Evolutionary conservation across 257 asterid genomes (phyloP), one percentile per base, ranked within the genome.

Genomic region (Rhazya stricta): DNA sequence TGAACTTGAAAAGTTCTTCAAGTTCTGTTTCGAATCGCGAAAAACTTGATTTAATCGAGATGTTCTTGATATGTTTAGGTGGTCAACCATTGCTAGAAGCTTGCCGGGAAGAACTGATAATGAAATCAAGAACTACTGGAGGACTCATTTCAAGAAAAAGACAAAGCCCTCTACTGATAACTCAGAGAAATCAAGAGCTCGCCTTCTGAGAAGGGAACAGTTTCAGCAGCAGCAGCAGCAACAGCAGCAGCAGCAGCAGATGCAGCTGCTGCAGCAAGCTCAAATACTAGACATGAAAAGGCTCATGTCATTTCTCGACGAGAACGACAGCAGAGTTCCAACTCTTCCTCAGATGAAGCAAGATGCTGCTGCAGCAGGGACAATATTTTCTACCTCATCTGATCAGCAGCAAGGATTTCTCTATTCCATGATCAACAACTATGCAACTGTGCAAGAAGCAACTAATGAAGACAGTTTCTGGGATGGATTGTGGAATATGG

Each of bases 61-160:
- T 48, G 1, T 36, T n/a, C 75, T 67, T 37, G 68, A 46, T 29
- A 3, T 50, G 39, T 29, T 23, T 21, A 90, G 96, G 79, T 90
- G 96, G 96, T 90, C 96, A 8, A 87, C 92, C 0, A 90, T 90
- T 77, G 96, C 96, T 5, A 82, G 94, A 78, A 88, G 91, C 78
- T 43, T 90, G n/a, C 94, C 93, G 0, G 96, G 96, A 39, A 82
- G 96, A 74, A 90, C 96, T 0, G 94, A 90, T 62, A 90, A 90
- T 36, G 94, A 90, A 71, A 90, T 90, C 48, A 90, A 90, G 67
- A 90, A 90, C 65, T 90, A 90, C 13, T 88, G 94, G 96, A 87
- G 94, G 74, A 90, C 96, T 57, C 96, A 90, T 85, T 88, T 90
- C 84, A 90, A 88, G 87, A 88, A 88, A 41, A 91, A 83, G 81